Base-by-base conservation (phyloP, 2,329 filamentous ascomycete genomes). In the Leptographium flavum region DNA sequence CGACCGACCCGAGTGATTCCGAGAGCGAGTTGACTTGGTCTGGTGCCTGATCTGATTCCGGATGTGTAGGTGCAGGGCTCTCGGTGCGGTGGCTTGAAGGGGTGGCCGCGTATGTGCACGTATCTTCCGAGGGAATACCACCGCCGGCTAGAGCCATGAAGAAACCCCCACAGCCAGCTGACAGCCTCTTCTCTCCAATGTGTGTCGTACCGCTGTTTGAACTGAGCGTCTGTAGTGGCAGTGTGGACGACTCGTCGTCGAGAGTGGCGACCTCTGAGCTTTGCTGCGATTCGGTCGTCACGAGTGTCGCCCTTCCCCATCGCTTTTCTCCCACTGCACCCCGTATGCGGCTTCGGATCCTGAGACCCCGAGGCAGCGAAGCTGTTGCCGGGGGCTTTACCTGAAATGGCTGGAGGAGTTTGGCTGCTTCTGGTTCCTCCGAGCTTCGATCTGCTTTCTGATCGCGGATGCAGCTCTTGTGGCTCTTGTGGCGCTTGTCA, bases 1-100 rank as follows among this genome's bases (percentile, higher is more conserved):
- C 51, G 19, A 49, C 33, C 23, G 44, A 52, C 4, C 39, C 45
- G 6, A 50, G 28, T 2, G 51, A 53, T 2, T 43, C 46, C 1
- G 50, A 46, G 2, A 35, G 10, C 15, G 28, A 27, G 13, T 14
- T 28, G 35, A 30, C 13, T 13, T 25, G n/a, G n/a, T 13, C 10
- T 4, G 38, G 27, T n/a, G 17, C 19, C 7, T 15, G 14, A 13
- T 25, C 35, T 7, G 13, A 17, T 1, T 28, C 14, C 3, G 39
- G 10, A n/a, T 22, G 23, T 2, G 23, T 21, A 6, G 19, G 23
- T 19, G 9, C 19, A 21, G 17, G 27, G 4, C 2, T 10, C 19
- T 36, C 25, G 13, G 13, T n/a, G 22, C 14, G 27, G 11, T 21
- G 17, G 17, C 14, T 17, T 21, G 17, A 36, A 36, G 33, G 21